These are phyloP conservation scores for Globisporangium alternatum DNA, from an alignment of 352 stramenopile genomes.

Conservation along the genomic window DNA sequence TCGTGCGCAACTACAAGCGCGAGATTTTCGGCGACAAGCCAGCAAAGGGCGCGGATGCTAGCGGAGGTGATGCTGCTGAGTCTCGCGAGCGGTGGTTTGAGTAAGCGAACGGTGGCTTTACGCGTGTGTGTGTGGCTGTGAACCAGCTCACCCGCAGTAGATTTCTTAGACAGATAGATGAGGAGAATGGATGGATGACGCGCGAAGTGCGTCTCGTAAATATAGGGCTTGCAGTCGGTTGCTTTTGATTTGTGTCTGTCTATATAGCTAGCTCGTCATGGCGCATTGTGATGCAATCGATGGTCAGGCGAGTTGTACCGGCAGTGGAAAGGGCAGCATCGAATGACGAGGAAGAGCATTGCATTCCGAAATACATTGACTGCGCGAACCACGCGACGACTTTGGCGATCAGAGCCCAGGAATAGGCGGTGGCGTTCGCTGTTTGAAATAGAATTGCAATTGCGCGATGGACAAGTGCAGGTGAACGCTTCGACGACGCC, in stretches of 20 bases:
- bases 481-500: background rate
- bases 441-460: constrained; percentile 5
- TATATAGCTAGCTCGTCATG: background rate
- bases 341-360: background rate
- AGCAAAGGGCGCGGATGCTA: constrained; percentile 1
- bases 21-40: constrained; percentile 65
- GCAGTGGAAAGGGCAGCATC: background rate
- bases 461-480: background rate
- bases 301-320: background rate
- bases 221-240: constrained; percentile 7
- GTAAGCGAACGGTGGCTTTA: constrained; percentile 19
- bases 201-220: constrained; percentile 13
- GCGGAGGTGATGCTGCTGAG: constrained; percentile 12
- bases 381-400: background rate
- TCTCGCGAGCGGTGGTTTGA: constrained; percentile 67
- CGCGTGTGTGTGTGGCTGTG: no score
- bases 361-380: background rate
- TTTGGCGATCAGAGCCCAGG: background rate
- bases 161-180: constrained; percentile 16
- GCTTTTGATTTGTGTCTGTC: background rate
- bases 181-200: constrained; percentile 6
- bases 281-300: background rate
- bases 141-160: constrained; percentile 1
- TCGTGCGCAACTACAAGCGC: constrained; percentile 83
- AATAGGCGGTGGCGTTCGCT: background rate